phyloP scores from a whole-genome alignment of 1,139 yeast genomes.

The Citeromyces siamensis region DNA sequence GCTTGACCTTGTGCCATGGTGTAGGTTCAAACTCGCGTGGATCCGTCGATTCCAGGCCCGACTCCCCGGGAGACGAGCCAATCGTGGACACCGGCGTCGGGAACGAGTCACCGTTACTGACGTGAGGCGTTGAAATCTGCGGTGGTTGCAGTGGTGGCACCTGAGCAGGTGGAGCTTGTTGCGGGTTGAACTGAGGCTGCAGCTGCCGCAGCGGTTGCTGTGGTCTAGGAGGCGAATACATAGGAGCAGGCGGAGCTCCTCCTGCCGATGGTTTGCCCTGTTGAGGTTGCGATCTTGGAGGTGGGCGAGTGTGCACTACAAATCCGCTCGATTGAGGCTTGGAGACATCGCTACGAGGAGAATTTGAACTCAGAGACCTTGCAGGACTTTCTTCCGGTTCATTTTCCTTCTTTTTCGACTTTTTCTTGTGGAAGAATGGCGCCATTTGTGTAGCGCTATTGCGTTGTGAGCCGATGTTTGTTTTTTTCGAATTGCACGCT shows the following conservation, averaged over 20 bases:
- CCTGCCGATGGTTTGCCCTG: too few species aligned
- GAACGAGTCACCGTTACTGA: not conserved
- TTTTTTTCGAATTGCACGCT: slow-evolving; percentile 1
- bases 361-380: not conserved
- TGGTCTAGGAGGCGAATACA: not conserved
- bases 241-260: slow-evolving; percentile 1
- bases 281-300: not conserved
- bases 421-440: slow-evolving; percentile 5
- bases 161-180: not conserved
- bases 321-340: not conserved
- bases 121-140: slow-evolving; percentile 1
- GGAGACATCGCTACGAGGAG: slow-evolving; percentile 1
- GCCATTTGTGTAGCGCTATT: slow-evolving; percentile 5
- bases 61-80: slow-evolving; percentile 1
- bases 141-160: not conserved
- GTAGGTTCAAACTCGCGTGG: slow-evolving; percentile 14
- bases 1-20: slow-evolving; percentile 72
- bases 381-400: not conserved
- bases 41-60: not conserved
- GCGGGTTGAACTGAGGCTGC: slow-evolving; percentile 2
- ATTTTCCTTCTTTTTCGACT: not conserved
- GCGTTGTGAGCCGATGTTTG: too few species aligned
- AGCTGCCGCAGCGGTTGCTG: slow-evolving; percentile 3
- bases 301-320: not conserved
- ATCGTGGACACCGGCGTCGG: not conserved